These are phyloP conservation scores for Trypanosoma cruzi DNA, from an alignment of 208 protist species.

Conservation along the genomic window DNA sequence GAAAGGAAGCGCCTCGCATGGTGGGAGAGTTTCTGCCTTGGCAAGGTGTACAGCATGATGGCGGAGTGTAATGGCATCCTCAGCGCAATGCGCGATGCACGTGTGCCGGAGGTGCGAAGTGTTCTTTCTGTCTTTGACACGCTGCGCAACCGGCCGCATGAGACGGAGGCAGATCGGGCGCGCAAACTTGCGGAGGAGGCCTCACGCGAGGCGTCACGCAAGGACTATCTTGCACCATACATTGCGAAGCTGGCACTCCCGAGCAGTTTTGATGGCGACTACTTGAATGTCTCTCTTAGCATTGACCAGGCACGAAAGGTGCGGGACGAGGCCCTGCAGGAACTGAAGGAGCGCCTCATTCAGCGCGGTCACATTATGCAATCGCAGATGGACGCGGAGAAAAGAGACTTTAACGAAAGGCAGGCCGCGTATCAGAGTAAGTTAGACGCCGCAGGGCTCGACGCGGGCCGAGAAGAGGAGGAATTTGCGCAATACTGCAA, in stretches of 20 bases:
- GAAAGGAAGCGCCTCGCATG: conserved; percentile 83
- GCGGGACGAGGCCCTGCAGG: conserved; percentile 79
- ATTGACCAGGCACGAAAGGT: conserved; percentile 82
- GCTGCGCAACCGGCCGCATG: conserved; percentile 84
- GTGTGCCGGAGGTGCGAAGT: not conserved
- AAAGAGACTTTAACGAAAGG: conserved; percentile 77
- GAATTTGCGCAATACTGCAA: conserved; percentile 89
- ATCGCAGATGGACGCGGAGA: conserved; percentile 86
- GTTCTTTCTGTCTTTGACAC: conserved; percentile 85
- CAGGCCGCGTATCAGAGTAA: conserved; percentile 82
- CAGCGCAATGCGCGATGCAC: conserved; percentile 27
- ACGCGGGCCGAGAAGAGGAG: conserved; percentile 75
- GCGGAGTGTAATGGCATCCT: conserved; percentile 69
- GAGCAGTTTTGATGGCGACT: conserved; percentile 70
- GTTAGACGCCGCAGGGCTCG: conserved; percentile 55
- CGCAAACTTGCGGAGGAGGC: conserved; percentile 66
- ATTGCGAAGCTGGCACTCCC: conserved; percentile 84
- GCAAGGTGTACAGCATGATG: conserved; percentile 54
- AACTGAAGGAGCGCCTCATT: conserved; percentile 91
- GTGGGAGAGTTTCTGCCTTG: conserved; percentile 59
- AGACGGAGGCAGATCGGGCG: conserved; percentile 80
- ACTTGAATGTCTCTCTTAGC: conserved; percentile 65
- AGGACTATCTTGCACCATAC: conserved; percentile 92
- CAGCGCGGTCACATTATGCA: conserved; percentile 93
- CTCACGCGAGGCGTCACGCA: conserved; percentile 72